phyloP scores from a whole-genome alignment of 2,329 filamentous ascomycete species.

The Fusarium pseudoanthophilum region DNA sequence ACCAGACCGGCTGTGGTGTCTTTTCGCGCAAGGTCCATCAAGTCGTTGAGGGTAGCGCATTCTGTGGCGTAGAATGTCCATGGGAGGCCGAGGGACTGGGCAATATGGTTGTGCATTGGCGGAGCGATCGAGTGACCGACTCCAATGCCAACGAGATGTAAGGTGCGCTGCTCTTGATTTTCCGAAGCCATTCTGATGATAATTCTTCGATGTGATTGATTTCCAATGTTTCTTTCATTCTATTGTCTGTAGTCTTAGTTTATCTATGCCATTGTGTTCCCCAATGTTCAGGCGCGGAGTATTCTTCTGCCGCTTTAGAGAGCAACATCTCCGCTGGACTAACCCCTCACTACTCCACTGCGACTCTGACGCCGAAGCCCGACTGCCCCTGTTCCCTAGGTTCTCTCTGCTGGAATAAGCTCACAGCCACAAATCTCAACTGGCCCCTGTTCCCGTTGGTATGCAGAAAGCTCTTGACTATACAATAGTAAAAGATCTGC shows the following conservation, averaged over 20 bases:
- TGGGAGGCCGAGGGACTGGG: neutral
- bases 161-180: neutral
- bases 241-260: neutral
- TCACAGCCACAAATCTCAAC: no score
- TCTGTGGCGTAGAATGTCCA: conserved; percentile 16
- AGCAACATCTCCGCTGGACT: neutral
- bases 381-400: no score
- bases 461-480: no score
- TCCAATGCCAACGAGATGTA: conserved; percentile 15
- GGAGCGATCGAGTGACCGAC: conserved; percentile 18
- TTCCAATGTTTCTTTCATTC: rapidly evolving
- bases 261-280: neutral
- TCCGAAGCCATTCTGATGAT: neutral
- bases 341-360: neutral
- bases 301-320: conserved; percentile 4
- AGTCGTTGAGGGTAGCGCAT: neutral
- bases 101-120: conserved; percentile 16
- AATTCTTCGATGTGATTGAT: no score
- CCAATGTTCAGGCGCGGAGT: neutral
- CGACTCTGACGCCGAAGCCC: rapidly evolving
- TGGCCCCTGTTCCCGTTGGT: no score
- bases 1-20: neutral
- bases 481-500: rapidly evolving
- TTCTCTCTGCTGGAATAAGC: no score
- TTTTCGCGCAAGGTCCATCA: neutral